These are phyloP conservation scores for Pneumocystis canis DNA, from an alignment of 1,139 yeast genomes.

Conservation along the genomic window DNA sequence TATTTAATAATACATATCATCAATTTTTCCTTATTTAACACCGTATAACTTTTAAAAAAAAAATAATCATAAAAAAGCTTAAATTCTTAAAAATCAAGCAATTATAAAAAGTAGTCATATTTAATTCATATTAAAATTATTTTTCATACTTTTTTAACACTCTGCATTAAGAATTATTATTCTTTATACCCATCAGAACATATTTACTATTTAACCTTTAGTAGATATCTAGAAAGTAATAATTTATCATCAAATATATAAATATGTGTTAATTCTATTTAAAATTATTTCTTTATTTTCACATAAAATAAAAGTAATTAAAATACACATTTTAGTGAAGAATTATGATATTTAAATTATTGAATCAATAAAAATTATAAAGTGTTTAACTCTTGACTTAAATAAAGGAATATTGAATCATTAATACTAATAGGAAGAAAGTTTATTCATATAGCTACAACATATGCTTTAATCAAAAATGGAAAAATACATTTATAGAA, in stretches of 20 bases:
- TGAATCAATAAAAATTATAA: not conserved
- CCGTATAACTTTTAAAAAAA: not conserved
- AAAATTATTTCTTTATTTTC: slow-evolving; percentile 59
- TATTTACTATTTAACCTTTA: slow-evolving; percentile 56
- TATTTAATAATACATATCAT: not conserved
- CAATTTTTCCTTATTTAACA: not conserved
- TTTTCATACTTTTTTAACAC: not conserved
- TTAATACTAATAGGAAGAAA: slow-evolving; percentile 20
- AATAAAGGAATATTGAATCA: not conserved
- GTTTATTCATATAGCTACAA: slow-evolving; percentile 74
- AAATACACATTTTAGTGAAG: no score
- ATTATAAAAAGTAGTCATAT: not conserved
- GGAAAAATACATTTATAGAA: slow-evolving; percentile 74
- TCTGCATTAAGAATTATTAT: not conserved
- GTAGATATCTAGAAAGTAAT: slow-evolving; percentile 49
- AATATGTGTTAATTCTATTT: slow-evolving; percentile 69
- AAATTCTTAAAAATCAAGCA: not conserved
- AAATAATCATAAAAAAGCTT: not conserved
- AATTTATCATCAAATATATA: slow-evolving; percentile 56
- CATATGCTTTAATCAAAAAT: slow-evolving; percentile 90
- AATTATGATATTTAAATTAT: not conserved
- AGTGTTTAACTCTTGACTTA: not conserved
- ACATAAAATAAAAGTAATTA: no score
- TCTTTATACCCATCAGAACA: slow-evolving; percentile 85
- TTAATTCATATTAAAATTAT: not conserved